Conservation (phyloP, 2,329 filamentous ascomycete species). For the Fusarium pseudograminearum region DNA sequence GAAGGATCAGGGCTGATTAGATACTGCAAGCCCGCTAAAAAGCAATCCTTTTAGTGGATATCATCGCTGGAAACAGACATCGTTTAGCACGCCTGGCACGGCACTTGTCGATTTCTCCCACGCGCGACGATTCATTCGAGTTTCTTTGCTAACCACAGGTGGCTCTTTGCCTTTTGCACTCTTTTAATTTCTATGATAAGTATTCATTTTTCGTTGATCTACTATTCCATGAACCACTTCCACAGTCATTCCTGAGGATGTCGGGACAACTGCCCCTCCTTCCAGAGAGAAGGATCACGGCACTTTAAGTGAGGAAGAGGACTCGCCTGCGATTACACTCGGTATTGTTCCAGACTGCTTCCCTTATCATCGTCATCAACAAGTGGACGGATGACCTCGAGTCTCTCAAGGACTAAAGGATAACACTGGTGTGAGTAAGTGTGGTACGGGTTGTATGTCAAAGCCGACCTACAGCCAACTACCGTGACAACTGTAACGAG, state of each 20-base stretch:
- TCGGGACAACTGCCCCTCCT: not conserved
- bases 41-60: not conserved
- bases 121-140: not conserved
- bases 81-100: not conserved
- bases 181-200: not conserved
- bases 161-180: constrained; percentile 1
- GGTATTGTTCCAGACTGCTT: constrained; percentile 20
- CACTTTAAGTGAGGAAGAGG: not conserved
- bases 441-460: constrained; percentile 12
- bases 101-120: not conserved
- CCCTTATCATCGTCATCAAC: constrained; percentile 30
- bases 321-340: constrained; percentile 19
- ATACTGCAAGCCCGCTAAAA: not conserved
- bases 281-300: not conserved
- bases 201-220: not conserved
- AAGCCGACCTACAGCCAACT: constrained; percentile 18
- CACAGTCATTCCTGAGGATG: not conserved
- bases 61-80: not conserved
- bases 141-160: not conserved
- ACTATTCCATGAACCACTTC: constrained; percentile 2
- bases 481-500: constrained; percentile 17
- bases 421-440: constrained; percentile 10
- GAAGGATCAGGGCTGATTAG: not conserved
- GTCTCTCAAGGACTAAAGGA: constrained; percentile 26
- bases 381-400: constrained; percentile 23